Conservation (phyloP, 2,329 filamentous ascomycete species). For the Aspergillus brasiliensis region DNA sequence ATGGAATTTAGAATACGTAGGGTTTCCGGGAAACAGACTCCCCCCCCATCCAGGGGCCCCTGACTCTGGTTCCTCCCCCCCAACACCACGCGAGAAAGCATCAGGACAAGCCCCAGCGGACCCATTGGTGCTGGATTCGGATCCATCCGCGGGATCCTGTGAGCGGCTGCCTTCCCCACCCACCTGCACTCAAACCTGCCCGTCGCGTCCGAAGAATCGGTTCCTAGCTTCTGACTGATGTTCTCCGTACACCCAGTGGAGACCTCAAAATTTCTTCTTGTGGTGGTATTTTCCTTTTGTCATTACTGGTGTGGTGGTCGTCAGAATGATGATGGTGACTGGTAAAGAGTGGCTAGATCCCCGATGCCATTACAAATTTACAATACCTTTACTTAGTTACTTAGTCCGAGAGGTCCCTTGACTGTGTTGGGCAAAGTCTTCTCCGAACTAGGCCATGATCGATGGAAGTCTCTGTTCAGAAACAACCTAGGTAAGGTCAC, state of each 20-base stretch:
- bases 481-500: neutral
- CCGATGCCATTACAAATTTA: conserved; percentile 3
- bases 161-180: conserved; percentile 29
- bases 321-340: conserved; percentile 8
- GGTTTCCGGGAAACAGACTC: conserved; percentile 12
- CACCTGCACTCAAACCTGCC: conserved; percentile 30
- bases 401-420: conserved; percentile 1
- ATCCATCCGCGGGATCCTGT: conserved; percentile 35
- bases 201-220: conserved; percentile 32
- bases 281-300: conserved; percentile 12
- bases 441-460: neutral
- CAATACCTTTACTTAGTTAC: neutral
- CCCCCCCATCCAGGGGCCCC: conserved; percentile 15
- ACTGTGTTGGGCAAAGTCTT: neutral
- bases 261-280: conserved; percentile 18
- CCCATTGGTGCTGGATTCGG: conserved; percentile 28
- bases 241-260: conserved; percentile 17
- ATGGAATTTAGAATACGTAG: neutral
- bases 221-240: conserved; percentile 29
- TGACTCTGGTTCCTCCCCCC: conserved; percentile 12
- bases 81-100: conserved; percentile 24
- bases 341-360: conserved; percentile 7
- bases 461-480: neutral
- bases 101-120: conserved; percentile 23
- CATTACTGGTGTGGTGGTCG: conserved; percentile 18